These are phyloP conservation scores for Barnettozyma botsteinii DNA, from an alignment of 805 yeast species.

Conservation along the genomic window DNA sequence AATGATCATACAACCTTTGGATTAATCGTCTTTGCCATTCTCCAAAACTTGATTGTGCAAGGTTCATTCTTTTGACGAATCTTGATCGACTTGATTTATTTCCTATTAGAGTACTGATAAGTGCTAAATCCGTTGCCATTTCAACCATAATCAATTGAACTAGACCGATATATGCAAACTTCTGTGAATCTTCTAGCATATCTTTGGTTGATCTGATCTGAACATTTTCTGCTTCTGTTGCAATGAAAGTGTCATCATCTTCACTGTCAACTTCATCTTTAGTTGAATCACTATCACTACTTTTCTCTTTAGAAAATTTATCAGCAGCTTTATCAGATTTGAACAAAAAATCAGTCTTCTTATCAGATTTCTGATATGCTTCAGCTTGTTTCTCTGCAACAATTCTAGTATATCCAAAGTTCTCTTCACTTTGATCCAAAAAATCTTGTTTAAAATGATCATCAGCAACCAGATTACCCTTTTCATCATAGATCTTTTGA, in stretches of 20 bases:
- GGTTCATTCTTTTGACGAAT: constrained; percentile 54
- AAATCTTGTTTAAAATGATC: constrained; percentile 16
- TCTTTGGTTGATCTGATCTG: constrained; percentile 77
- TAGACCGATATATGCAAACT: constrained; percentile 87
- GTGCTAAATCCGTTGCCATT: constrained; percentile 78
- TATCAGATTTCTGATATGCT: constrained; percentile 51
- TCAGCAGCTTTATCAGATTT: constrained; percentile 17
- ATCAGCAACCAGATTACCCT: constrained; percentile 52
- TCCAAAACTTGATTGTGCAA: constrained; percentile 71
- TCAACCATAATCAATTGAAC: constrained; percentile 70
- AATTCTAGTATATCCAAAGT: constrained; percentile 76
- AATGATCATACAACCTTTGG: constrained; percentile 68
- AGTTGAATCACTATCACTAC: constrained; percentile 11
- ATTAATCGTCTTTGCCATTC: constrained; percentile 77
- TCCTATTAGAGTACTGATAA: constrained; percentile 41
- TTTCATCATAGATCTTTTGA: constrained; percentile 72
- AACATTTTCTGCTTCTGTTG: constrained; percentile 32
- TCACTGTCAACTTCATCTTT: constrained; percentile 21
- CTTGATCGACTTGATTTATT: constrained; percentile 37
- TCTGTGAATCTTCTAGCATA: constrained; percentile 76
- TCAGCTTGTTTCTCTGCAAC: constrained; percentile 83
- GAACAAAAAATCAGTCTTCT: constrained; percentile 51
- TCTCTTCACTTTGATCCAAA: constrained; percentile 13
- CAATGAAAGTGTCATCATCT: constrained; percentile 29
- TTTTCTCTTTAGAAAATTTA: background rate